Conservation (phyloP, 129 eudicot genomes). For the Tagetes erecta region DNA sequence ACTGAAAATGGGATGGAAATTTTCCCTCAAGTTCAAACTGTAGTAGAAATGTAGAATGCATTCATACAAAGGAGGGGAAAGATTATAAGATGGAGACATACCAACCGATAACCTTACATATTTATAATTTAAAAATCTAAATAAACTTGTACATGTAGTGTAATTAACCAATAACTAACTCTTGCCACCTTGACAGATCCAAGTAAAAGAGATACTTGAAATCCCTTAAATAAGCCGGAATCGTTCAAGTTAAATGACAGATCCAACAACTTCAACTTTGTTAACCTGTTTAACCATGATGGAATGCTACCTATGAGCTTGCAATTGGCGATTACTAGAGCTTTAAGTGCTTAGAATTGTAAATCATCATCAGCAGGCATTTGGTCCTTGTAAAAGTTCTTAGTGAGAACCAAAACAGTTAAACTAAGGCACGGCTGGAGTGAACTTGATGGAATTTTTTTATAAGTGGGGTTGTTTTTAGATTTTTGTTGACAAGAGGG, state of each 20-base stretch:
- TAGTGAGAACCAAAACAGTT: constrained; percentile 53
- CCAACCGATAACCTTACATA: no score
- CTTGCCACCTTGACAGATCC: constrained; percentile 41
- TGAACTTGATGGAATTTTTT: no score
- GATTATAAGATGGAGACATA: no score
- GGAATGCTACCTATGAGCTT: constrained; percentile 62
- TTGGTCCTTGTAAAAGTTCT: constrained; percentile 53
- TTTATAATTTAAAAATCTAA: no score
- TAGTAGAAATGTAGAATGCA: no score
- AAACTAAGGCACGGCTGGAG: constrained; percentile 36
- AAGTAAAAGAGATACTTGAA: constrained; percentile 54
- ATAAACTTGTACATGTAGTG: no score
- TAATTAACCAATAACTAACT: no score
- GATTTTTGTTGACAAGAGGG: not conserved
- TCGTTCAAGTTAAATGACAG: constrained; percentile 51
- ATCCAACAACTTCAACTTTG: constrained; percentile 58
- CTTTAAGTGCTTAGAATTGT: constrained; percentile 45
- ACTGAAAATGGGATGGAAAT: no score
- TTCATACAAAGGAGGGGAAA: no score
- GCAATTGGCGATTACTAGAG: constrained; percentile 60
- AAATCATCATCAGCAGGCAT: constrained; percentile 45
- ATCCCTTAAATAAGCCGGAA: constrained; percentile 55
- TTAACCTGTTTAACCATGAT: constrained; percentile 51
- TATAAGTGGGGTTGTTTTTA: constrained; percentile 28
- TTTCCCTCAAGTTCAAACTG: no score